Percentiles rank a stretch among this genome's conserved stretches.
These are phyloP conservation scores for Breynia disticha DNA, from an alignment of 441 rosid genomes.

Conservation along the genomic window DNA sequence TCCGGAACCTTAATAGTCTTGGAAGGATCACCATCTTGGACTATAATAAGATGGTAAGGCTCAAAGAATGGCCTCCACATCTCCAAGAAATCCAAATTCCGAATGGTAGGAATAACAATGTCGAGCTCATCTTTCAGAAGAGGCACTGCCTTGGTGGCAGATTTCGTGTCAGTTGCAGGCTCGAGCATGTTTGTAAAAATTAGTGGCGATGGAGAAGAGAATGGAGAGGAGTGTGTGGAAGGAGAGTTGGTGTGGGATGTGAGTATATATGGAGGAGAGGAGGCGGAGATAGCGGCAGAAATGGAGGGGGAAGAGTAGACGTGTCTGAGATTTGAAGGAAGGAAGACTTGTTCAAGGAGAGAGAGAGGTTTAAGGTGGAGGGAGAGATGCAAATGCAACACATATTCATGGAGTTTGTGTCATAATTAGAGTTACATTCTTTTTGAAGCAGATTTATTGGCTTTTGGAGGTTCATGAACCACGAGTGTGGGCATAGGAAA, in stretches of 20 bases:
- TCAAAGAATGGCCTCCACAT: constrained; percentile 95
- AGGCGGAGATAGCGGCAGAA: constrained; percentile 3
- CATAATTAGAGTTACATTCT: not conserved
- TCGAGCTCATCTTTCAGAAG: constrained; percentile 72
- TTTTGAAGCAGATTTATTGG: not conserved
- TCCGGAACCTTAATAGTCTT: constrained; percentile 75
- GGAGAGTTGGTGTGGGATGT: not conserved
- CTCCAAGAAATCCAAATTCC: constrained; percentile 92
- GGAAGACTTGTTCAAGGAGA: constrained; percentile 23
- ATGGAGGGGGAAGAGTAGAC: constrained; percentile 8
- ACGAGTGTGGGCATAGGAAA: no score
- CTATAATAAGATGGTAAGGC: constrained; percentile 90
- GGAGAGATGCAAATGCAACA: no score
- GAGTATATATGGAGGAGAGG: constrained; percentile 11
- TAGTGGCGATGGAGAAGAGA: not conserved
- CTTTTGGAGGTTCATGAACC: no score
- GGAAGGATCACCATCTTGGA: constrained; percentile 91
- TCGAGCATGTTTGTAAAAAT: constrained; percentile 33
- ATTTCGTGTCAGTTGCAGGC: constrained; percentile 34
- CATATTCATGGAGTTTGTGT: not conserved
- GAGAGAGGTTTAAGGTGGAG: constrained; percentile 1
- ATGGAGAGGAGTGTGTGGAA: not conserved
- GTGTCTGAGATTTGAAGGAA: constrained; percentile 5
- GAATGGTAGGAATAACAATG: constrained; percentile 77
- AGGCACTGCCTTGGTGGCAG: constrained; percentile 27